Evolutionary conservation across 371 early-diverging fungal genomes (phyloP).

Genomic region (Apophysomyces sp.): DNA sequence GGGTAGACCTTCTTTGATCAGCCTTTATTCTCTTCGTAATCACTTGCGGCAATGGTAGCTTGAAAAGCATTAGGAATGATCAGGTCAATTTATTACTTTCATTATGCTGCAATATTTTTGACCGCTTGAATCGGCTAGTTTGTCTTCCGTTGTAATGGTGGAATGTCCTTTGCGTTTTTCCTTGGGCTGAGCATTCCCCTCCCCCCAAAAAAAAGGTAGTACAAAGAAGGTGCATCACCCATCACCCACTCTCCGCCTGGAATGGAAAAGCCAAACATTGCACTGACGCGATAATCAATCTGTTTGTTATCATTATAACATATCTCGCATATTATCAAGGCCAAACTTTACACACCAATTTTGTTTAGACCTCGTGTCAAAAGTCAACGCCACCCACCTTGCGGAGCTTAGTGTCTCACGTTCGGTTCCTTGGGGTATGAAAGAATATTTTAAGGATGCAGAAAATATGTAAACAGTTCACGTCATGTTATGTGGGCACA

Average conservation of each 20-base stretch:
- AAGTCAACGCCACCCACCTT: not conserved
- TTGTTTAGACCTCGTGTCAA: not conserved
- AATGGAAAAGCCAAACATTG: not conserved
- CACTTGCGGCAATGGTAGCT: too few relatives aligned
- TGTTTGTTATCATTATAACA: not conserved
- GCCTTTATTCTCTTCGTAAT: too few relatives aligned
- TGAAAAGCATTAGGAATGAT: too few relatives aligned
- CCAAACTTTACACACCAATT: not conserved
- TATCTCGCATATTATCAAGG: not conserved
- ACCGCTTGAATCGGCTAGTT: too few relatives aligned
- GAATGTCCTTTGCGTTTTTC: too few relatives aligned
- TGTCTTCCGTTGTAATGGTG: too few relatives aligned
- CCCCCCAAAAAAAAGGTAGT: not conserved
- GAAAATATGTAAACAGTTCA: not conserved
- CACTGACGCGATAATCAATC: not conserved
- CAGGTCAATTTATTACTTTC: too few relatives aligned
- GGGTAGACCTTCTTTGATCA: too few relatives aligned
- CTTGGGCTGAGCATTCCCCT: too few relatives aligned
- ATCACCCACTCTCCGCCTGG: not conserved
- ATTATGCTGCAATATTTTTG: too few relatives aligned
- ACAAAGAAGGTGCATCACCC: not conserved
- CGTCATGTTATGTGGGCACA: not conserved
- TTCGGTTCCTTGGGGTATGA: not conserved
- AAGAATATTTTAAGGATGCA: not conserved
- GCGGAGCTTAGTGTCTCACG: too few relatives aligned